A percentile compares a stretch with the other conserved stretches of the same genome.
Evolutionary conservation across 75 land plant species (phyloP).

Genomic region (Picea sitchensis): DNA sequence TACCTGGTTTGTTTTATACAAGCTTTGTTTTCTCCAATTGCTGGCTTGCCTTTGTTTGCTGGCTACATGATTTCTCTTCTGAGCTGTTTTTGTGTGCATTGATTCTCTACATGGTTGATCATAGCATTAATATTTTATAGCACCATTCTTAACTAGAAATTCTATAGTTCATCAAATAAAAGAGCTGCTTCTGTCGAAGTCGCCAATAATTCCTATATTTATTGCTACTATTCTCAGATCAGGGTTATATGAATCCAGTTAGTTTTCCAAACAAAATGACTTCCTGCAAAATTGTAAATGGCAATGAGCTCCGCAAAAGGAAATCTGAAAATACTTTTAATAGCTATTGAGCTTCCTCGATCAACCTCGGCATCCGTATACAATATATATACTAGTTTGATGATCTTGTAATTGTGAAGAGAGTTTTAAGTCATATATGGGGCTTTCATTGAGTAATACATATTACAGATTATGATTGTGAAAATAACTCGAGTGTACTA

Average conservation of each 20-base stretch:
- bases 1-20: no score
- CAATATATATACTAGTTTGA: not conserved
- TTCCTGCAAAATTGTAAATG: no score
- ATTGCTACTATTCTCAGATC: not conserved
- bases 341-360: not conserved
- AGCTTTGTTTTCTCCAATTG: no score
- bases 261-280: no score
- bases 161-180: not conserved
- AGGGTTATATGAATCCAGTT: not conserved
- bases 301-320: no score
- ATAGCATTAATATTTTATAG: no score
- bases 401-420: not conserved
- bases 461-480: not conserved
- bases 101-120: no score
- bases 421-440: not conserved
- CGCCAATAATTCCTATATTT: not conserved
- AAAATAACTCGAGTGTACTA: not conserved
- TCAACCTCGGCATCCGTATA: not conserved
- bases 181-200: not conserved
- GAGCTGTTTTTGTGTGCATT: no score
- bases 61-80: no score
- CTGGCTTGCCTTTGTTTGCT: no score
- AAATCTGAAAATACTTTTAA: no score
- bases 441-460: not conserved
- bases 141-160: not conserved